Evolutionary conservation across 169 alveolate species (phyloP).

Genomic region (Plasmodium reichenowi): DNA sequence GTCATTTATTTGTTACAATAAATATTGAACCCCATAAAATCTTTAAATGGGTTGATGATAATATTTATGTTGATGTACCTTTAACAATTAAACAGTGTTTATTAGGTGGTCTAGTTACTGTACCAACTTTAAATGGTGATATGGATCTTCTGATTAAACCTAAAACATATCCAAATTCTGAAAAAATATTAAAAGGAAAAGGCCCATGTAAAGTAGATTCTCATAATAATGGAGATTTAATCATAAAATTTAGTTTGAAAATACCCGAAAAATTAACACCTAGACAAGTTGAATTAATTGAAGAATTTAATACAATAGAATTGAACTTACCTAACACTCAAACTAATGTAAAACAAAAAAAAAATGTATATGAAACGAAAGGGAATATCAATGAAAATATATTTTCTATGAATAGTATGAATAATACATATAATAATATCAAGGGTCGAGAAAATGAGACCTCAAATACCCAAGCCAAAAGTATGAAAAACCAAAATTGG

Average conservation of each 20-base stretch:
- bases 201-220: conserved; percentile 91
- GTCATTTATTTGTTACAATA: conserved; percentile 89
- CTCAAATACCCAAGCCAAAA: neutral
- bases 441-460: neutral
- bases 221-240: conserved; percentile 86
- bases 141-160: conserved; percentile 85
- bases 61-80: conserved; percentile 90
- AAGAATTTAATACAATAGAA: conserved; percentile 81
- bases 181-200: conserved; percentile 84
- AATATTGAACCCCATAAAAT: conserved; percentile 88
- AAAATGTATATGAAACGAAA: neutral
- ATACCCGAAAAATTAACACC: conserved; percentile 81
- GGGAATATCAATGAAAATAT: neutral
- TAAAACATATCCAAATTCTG: conserved; percentile 86
- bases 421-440: neutral
- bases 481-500: neutral
- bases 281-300: conserved; percentile 83
- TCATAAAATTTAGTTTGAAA: conserved; percentile 86
- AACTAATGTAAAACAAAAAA: conserved; percentile 3
- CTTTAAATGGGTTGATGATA: conserved; percentile 91
- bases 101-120: conserved; percentile 88
- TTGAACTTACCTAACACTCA: conserved; percentile 20
- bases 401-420: neutral
- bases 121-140: conserved; percentile 88
- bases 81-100: conserved; percentile 88